These are phyloP conservation scores for Ogataea philodendri DNA, from an alignment of 805 yeast genomes.

Conservation along the genomic window DNA sequence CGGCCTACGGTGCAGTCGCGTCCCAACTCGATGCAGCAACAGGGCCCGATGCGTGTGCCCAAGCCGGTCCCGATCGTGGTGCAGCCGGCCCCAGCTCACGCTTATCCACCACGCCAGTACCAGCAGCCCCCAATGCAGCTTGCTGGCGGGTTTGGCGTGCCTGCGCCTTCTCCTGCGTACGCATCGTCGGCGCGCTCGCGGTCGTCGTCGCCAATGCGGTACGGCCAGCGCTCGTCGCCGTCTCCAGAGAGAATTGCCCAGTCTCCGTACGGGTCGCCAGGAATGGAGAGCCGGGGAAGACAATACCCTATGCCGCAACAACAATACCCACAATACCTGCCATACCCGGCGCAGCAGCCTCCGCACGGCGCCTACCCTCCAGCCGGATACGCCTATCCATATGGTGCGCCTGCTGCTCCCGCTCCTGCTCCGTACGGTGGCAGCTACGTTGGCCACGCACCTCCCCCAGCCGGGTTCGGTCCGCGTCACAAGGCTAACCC, in stretches of 20 bases:
- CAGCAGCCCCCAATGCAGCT: constrained; percentile 2
- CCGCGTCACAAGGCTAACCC: constrained; percentile 43
- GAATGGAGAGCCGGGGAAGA: constrained; percentile 15
- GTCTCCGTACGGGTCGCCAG: constrained; percentile 8
- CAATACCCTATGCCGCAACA: constrained; percentile 1
- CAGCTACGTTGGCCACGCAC: constrained; percentile 38
- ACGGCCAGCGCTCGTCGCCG: constrained; percentile 4
- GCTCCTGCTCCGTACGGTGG: constrained; percentile 1
- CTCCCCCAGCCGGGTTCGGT: constrained; percentile 44
- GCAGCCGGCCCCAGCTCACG: constrained; percentile 1
- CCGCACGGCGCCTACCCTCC: no score
- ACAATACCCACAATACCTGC: constrained; percentile 11
- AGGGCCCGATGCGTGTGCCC: no score
- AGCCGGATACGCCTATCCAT: background rate
- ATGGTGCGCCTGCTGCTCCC: background rate
- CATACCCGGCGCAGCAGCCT: constrained; percentile 1
- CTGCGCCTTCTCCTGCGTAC: constrained; percentile 2
- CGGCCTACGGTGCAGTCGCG: no score
- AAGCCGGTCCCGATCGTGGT: no score
- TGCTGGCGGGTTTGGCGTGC: background rate
- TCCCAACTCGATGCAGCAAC: background rate
- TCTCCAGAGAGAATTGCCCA: constrained; percentile 8
- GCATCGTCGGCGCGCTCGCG: constrained; percentile 5
- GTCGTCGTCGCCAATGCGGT: constrained; percentile 11
- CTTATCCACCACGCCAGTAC: constrained; percentile 6